Evolutionary conservation across 2,329 filamentous ascomycete species (phyloP).

Genomic region (Fusarium tupiense): DNA sequence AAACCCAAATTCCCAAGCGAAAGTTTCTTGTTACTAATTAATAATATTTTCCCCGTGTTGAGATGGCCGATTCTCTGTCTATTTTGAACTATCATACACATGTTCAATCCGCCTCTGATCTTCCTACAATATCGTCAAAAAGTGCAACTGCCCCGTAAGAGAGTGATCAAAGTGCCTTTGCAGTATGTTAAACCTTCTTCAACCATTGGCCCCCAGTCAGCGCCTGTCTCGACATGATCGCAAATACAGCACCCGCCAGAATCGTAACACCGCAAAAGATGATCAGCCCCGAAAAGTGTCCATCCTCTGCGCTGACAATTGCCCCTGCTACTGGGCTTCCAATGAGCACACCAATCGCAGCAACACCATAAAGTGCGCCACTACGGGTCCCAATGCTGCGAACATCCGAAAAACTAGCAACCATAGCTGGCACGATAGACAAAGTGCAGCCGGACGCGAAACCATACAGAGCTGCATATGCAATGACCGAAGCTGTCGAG

Average conservation of each 20-base stretch:
- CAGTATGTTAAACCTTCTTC: background rate
- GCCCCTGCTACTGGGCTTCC: slow-evolving; percentile 39
- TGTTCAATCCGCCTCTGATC: background rate
- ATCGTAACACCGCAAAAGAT: slow-evolving; percentile 6
- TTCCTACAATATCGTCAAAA: background rate
- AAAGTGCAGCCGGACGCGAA: slow-evolving; percentile 50
- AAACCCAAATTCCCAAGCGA: background rate
- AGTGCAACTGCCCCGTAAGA: background rate
- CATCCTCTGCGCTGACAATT: slow-evolving; percentile 2
- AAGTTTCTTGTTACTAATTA: background rate
- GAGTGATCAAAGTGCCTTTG: background rate
- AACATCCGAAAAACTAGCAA: slow-evolving; percentile 63
- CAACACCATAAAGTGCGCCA: slow-evolving; percentile 46
- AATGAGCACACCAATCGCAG: slow-evolving; percentile 27
- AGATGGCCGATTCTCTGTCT: background rate
- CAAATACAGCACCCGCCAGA: background rate
- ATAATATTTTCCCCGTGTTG: background rate
- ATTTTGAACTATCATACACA: background rate
- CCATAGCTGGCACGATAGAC: slow-evolving; percentile 44
- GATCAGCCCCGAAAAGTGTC: background rate
- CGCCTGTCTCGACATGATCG: background rate
- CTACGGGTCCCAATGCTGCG: slow-evolving; percentile 64
- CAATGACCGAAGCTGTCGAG: slow-evolving; percentile 40
- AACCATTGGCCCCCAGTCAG: background rate
- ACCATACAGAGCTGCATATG: slow-evolving; percentile 48